phyloP scores from a whole-genome alignment of 495 filamentous ascomycete species.

The Annulohypoxylon bovei region DNA sequence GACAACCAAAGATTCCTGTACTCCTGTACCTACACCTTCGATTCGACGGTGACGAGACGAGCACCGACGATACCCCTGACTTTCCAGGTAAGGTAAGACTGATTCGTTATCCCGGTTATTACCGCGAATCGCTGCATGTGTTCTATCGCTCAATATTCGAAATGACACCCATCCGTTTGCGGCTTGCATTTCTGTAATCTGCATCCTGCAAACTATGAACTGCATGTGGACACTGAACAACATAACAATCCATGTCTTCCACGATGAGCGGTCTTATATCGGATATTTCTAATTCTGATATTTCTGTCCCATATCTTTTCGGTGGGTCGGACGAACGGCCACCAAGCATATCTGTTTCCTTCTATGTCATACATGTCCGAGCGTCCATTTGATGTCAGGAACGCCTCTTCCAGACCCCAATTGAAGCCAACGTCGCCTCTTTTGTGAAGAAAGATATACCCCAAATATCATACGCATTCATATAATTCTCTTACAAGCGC shows the following conservation, averaged over 20 bases:
- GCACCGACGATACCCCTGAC: slow-evolving; percentile 35
- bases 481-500: neutral
- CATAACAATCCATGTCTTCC: slow-evolving; percentile 15
- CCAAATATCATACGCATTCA: neutral
- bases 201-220: slow-evolving; percentile 24
- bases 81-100: slow-evolving; percentile 32
- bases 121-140: slow-evolving; percentile 17
- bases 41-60: slow-evolving; percentile 35
- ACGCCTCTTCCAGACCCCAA: slow-evolving; percentile 8
- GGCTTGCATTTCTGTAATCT: slow-evolving; percentile 22
- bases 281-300: slow-evolving; percentile 21
- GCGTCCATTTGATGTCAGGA: slow-evolving; percentile 21
- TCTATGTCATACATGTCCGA: slow-evolving; percentile 34
- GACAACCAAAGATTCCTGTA: too few relatives aligned
- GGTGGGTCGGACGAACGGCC: slow-evolving; percentile 36
- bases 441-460: neutral
- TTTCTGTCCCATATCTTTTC: slow-evolving; percentile 12
- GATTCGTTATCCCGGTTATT: slow-evolving; percentile 33
- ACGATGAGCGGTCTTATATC: slow-evolving; percentile 32
- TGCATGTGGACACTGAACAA: slow-evolving; percentile 9
- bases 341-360: slow-evolving; percentile 27
- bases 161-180: slow-evolving; percentile 29
- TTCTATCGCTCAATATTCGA: slow-evolving; percentile 16
- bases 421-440: slow-evolving; percentile 10
- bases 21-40: slow-evolving; percentile 13